Conservation (phyloP, 306 rosid genomes). For the Sicyos edulis region DNA sequence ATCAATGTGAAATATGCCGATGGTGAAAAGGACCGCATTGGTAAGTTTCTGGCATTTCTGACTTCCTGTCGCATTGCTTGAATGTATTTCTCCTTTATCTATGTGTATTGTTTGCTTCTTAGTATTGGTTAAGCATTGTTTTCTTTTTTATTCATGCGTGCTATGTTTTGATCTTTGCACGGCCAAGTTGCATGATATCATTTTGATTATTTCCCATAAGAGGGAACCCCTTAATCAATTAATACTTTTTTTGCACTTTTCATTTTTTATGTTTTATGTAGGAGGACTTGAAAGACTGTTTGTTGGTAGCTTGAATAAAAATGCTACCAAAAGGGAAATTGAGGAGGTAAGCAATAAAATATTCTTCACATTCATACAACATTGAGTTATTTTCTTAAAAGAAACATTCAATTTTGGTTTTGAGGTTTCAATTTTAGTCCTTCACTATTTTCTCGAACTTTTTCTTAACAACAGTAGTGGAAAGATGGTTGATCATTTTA, state of each 20-base stretch:
- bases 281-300: conserved; percentile 57
- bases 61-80: background rate
- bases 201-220: conserved; percentile 11
- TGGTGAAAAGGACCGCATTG: conserved; percentile 52
- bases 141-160: background rate
- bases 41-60: conserved; percentile 31
- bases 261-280: conserved; percentile 29
- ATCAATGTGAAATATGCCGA: conserved; percentile 75
- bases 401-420: conserved; percentile 5
- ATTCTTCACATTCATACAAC: conserved; percentile 21
- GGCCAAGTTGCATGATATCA: background rate
- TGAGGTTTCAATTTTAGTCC: background rate
- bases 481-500: background rate
- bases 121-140: background rate
- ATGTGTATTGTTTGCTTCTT: background rate
- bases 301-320: conserved; percentile 51
- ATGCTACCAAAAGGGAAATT: conserved; percentile 55
- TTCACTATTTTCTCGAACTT: background rate
- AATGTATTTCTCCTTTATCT: background rate
- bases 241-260: conserved; percentile 21
- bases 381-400: conserved; percentile 23
- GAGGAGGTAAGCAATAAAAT: conserved; percentile 67
- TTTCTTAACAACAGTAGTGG: background rate
- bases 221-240: background rate
- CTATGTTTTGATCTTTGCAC: background rate